A percentile compares a stretch with the other conserved stretches of the same genome.
These are phyloP conservation scores for Nyssa sinensis DNA, from an alignment of 148 eudicot genomes.

Conservation along the genomic window DNA sequence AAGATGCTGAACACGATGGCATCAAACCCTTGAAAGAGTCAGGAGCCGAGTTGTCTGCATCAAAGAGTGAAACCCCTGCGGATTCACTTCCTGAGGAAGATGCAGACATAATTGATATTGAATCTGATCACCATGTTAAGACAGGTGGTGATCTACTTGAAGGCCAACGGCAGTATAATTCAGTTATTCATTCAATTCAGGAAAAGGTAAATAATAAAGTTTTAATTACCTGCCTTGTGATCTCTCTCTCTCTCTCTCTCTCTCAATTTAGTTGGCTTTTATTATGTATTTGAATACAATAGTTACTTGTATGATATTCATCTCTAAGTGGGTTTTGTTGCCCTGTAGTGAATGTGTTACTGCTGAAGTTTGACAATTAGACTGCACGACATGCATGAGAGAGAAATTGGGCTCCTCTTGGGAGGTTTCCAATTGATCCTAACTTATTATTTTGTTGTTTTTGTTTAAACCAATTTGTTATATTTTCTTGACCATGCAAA, in stretches of 20 bases:
- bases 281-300: conserved; percentile 1
- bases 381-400: not conserved
- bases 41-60: conserved; percentile 42
- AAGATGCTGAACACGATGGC: conserved; percentile 86
- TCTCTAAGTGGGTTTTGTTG: not conserved
- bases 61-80: conserved; percentile 46
- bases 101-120: conserved; percentile 48
- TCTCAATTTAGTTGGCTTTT: not conserved
- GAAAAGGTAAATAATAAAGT: conserved; percentile 66
- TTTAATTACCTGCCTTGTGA: not conserved
- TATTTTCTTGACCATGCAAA: not conserved
- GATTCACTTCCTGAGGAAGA: conserved; percentile 56
- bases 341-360: not conserved
- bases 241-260: not conserved
- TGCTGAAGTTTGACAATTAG: not conserved
- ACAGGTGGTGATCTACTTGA: conserved; percentile 78
- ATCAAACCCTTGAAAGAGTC: conserved; percentile 64
- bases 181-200: conserved; percentile 94
- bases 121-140: conserved; percentile 41
- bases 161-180: conserved; percentile 95
- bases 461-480: not conserved
- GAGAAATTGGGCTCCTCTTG: not conserved
- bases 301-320: not conserved
- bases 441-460: not conserved
- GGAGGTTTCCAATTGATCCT: not conserved